phyloP scores from a whole-genome alignment of 176 grass and related monocot species.

The Zea luxurians region DNA sequence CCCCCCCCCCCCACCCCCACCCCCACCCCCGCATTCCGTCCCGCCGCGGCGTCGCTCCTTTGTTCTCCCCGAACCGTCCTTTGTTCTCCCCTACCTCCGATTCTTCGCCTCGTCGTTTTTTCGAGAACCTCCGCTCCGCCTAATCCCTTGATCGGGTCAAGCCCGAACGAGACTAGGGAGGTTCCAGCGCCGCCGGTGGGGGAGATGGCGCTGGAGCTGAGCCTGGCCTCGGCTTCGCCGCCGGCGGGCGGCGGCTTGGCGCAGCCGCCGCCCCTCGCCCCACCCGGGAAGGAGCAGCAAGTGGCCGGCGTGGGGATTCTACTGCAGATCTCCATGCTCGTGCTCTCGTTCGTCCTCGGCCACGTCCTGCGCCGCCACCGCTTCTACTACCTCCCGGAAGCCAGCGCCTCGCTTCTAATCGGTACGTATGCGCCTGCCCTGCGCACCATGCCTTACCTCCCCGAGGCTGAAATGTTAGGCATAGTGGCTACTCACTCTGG shows the following conservation, averaged over 20 bases:
- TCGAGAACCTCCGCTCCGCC: conserved; percentile 28
- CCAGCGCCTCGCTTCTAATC: conserved; percentile 96
- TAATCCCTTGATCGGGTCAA: neutral
- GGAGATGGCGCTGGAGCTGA: conserved; percentile 53
- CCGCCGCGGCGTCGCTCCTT: too few species aligned
- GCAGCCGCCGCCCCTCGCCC: conserved; percentile 42
- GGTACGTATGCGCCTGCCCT: conserved; percentile 37
- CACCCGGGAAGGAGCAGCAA: conserved; percentile 94
- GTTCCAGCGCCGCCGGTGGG: neutral
- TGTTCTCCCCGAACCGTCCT: neutral
- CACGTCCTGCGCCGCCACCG: conserved; percentile 89
- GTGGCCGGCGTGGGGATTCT: conserved; percentile 92
- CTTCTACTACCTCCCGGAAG: conserved; percentile 98
- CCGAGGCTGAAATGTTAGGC: conserved; percentile 8
- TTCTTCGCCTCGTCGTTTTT: neutral
- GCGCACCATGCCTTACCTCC: neutral
- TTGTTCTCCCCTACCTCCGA: neutral
- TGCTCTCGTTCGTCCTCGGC: conserved; percentile 97
- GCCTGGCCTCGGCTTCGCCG: conserved; percentile 36
- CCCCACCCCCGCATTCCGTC: too few species aligned
- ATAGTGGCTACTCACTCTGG: neutral
- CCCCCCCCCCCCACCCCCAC: too few species aligned
- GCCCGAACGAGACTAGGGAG: neutral
- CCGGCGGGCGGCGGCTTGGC: conserved; percentile 30
- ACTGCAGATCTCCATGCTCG: conserved; percentile 95